A percentile compares a stretch with the other conserved stretches of the same genome.
Evolutionary conservation across 1,139 yeast species (phyloP).

Genomic region (Taphrina wiesneri): DNA sequence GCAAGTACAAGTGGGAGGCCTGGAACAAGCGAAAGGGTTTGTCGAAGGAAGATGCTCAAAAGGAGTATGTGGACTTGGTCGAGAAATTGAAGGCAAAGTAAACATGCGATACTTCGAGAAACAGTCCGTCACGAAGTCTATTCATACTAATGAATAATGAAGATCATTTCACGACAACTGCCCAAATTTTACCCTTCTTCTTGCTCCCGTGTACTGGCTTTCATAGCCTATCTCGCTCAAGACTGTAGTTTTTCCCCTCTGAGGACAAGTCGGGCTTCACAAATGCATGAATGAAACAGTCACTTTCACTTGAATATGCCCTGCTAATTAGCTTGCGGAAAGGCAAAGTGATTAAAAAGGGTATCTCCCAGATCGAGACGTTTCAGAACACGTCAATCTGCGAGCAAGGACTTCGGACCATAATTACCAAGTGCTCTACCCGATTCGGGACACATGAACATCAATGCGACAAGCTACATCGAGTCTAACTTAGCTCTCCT

Average conservation of each 20-base stretch:
- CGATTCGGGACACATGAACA: background rate
- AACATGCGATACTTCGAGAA: slow-evolving; percentile 48
- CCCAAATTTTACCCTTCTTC: background rate
- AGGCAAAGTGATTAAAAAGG: background rate
- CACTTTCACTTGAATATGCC: no score
- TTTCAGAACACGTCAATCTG: background rate
- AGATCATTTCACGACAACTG: background rate
- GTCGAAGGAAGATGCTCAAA: slow-evolving; percentile 87
- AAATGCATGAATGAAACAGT: no score
- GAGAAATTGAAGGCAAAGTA: slow-evolving; percentile 61
- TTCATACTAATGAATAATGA: background rate
- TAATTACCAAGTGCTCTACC: background rate
- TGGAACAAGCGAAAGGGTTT: slow-evolving; percentile 89
- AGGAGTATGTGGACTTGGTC: slow-evolving; percentile 74
- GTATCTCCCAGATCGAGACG: background rate
- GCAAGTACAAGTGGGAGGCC: slow-evolving; percentile 96
- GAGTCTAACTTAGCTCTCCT: background rate
- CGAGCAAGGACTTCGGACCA: background rate
- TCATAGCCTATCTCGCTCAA: background rate
- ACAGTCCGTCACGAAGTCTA: background rate
- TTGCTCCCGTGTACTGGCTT: background rate
- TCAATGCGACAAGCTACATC: background rate
- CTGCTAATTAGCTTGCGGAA: no score
- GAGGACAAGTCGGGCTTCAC: background rate
- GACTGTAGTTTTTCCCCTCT: background rate